Base-by-base conservation (phyloP, 345 rosid species). In the Limnanthes douglasii region DNA sequence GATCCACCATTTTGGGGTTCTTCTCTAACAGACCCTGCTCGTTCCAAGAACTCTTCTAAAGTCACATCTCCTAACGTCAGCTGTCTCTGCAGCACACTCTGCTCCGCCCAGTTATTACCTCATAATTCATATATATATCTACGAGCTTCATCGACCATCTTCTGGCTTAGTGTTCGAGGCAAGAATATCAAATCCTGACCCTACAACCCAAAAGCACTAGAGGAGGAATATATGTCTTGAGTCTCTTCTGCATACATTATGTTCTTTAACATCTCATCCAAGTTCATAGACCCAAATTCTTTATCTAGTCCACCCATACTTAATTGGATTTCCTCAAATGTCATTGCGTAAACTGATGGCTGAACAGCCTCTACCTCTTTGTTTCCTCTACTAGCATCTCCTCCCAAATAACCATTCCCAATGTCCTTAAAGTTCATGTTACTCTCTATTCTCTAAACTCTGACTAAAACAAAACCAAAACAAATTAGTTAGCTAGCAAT, bases 221-320 rank as follows among this genome's bases (percentile, higher is more conserved):
- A 59, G 41, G 17, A 51, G 34, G 49, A 62, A 30, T 43, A 67
- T 73, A 69, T 66, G 31, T 50, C 65, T 43, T 81, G 88, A 8
- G 65, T 73, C 50, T 81, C 94, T 56, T 81, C 94, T 0, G 81
- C 85, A 13, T 43, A 76, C 94, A 88, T 76, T 46, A 81, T 73
- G 46, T 52, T 81, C 73, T 71, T 81, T 34, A 81, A 60, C 55
- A 81, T 58, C 65, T 71, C 99, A 46, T 90, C 99, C 99, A 90
- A 80, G 52, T 90, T 90, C 96, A 90, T 80, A 5, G 94, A 84
- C 41, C 96, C 98, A 50, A 84, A 90, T 31, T 84, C 96, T 43
- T 84, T 90, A 4, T 93, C 85, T n/a, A n/a, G n/a, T 5, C 93
- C 96, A 37, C 61, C 61, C 56, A 78, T 50, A 1, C 75, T 57